phyloP scores from a whole-genome alignment of 2,329 filamentous ascomycete genomes.

The Pseudogymnoascus sp. region DNA sequence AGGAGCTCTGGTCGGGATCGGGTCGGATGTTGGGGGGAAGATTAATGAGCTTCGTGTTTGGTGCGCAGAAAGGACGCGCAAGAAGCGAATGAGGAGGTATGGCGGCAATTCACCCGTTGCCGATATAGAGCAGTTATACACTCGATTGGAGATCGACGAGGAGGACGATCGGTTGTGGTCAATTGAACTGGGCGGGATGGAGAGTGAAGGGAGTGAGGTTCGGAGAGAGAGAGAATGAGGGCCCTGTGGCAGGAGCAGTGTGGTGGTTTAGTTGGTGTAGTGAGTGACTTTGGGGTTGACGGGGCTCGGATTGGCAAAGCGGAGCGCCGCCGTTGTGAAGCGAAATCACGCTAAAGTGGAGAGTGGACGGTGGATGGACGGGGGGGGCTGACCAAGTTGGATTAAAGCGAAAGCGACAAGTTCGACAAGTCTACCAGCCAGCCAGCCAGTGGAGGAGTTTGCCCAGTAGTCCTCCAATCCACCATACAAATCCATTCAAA shows the following conservation, averaged over 20 bases:
- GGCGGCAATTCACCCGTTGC: background rate
- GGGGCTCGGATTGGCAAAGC: constrained; percentile 4
- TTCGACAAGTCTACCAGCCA: background rate
- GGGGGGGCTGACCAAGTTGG: constrained; percentile 10
- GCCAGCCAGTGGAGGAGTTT: background rate
- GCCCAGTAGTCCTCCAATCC: background rate
- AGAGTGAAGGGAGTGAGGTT: background rate
- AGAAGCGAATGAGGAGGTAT: constrained; percentile 8
- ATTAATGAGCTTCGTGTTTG: constrained; percentile 10
- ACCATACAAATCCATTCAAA: background rate
- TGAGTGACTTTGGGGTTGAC: constrained; percentile 5
- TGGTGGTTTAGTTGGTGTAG: background rate
- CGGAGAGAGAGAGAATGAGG: background rate
- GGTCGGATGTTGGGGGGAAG: constrained; percentile 2
- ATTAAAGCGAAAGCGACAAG: background rate
- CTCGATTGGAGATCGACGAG: constrained; percentile 7
- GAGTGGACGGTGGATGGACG: constrained; percentile 21
- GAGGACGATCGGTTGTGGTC: background rate
- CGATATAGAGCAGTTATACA: background rate
- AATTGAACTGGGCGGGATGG: background rate
- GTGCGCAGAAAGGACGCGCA: constrained; percentile 15
- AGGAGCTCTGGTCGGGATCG: background rate
- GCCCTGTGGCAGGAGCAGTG: background rate
- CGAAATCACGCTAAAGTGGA: constrained; percentile 6
- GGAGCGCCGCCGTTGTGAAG: constrained; percentile 3